Evolutionary conservation across 164 flowering plant genomes (phyloP).

Genomic region (Vitis riparia): DNA sequence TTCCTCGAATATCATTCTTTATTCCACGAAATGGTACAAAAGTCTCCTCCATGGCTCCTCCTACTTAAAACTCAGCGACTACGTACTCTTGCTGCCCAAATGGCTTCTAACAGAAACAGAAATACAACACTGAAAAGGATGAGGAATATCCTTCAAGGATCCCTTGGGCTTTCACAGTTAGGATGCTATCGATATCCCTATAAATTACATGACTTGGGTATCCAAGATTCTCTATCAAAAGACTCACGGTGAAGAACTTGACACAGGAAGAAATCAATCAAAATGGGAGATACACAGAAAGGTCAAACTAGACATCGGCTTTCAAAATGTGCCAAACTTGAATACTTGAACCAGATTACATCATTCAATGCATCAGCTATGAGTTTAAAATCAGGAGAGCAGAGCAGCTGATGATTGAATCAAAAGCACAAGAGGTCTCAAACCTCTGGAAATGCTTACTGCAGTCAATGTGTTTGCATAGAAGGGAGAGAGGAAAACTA

Average conservation of each 20-base stretch:
- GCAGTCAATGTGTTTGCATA: slow-evolving; percentile 16
- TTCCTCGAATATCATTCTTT: slow-evolving; percentile 79
- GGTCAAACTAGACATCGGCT: not conserved
- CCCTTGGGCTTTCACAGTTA: not conserved
- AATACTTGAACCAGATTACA: slow-evolving; percentile 6
- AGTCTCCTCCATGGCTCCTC: slow-evolving; percentile 78
- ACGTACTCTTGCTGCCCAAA: slow-evolving; percentile 5
- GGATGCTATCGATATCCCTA: not conserved
- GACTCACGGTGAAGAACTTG: not conserved
- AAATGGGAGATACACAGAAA: slow-evolving; percentile 18
- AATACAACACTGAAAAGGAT: too few relatives aligned
- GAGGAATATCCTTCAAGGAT: not conserved
- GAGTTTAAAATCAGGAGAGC: too few relatives aligned
- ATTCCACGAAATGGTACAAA: slow-evolving; percentile 95
- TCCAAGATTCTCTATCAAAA: not conserved
- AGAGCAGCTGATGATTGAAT: too few relatives aligned
- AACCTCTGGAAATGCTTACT: too few relatives aligned
- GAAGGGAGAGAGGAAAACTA: slow-evolving; percentile 14
- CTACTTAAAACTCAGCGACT: not conserved
- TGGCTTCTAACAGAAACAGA: too few relatives aligned
- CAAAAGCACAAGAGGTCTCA: too few relatives aligned
- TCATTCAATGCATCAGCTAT: not conserved
- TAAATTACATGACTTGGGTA: slow-evolving; percentile 20
- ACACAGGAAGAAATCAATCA: slow-evolving; percentile 5
- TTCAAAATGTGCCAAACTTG: slow-evolving; percentile 10